Evolutionary conservation across 306 rosid genomes (phyloP).

Genomic region (Glycyrrhiza uralensis): DNA sequence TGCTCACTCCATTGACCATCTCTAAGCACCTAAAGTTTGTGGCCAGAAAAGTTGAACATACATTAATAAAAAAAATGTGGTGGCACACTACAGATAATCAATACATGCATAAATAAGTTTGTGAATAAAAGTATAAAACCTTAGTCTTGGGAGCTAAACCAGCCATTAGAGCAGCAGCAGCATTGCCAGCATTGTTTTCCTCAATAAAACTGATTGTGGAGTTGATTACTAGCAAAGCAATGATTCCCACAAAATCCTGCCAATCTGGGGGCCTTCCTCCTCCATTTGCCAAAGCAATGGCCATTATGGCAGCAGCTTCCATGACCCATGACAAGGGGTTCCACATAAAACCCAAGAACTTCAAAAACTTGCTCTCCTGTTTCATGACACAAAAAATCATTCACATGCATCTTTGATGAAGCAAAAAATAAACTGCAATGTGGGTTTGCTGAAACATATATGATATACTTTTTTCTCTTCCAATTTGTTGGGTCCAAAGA

Average conservation of each 20-base stretch:
- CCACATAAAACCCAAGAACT: conserved; percentile 99
- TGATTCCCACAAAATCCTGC: conserved; percentile 86
- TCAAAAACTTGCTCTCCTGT: conserved; percentile 88
- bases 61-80: neutral
- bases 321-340: conserved; percentile 96
- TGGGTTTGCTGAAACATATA: neutral
- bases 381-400: conserved; percentile 20
- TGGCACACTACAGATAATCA: too few relatives aligned
- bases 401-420: neutral
- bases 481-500: conserved; percentile 93
- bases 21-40: conserved; percentile 58
- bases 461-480: conserved; percentile 80
- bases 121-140: conserved; percentile 36
- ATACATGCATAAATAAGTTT: too few relatives aligned
- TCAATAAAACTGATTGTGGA: conserved; percentile 90
- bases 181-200: conserved; percentile 93
- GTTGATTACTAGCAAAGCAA: conserved; percentile 58
- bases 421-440: neutral
- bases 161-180: conserved; percentile 99
- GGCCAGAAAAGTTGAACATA: conserved; percentile 14
- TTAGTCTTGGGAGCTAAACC: conserved; percentile 95
- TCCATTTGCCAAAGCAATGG: conserved; percentile 89
- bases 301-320: conserved; percentile 99
- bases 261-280: conserved; percentile 88
- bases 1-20: conserved; percentile 88